These are phyloP conservation scores for Fraxinus angustifolia DNA, from an alignment of 305 asterid genomes.

Conservation along the genomic window DNA sequence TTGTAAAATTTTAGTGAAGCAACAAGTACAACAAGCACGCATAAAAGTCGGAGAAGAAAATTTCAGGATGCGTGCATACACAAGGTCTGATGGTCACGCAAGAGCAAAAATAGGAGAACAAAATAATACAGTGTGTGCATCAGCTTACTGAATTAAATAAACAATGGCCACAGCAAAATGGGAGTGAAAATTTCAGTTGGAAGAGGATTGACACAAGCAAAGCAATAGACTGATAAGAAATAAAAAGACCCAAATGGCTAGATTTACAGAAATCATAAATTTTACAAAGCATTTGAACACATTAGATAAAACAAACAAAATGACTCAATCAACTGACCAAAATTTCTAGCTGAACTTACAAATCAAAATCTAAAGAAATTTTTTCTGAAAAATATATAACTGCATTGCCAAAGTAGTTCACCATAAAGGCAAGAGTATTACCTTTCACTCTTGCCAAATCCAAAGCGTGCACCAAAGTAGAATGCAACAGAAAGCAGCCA, in stretches of 20 bases:
- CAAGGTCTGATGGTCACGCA: neutral
- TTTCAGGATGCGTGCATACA: neutral
- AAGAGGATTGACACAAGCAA: neutral
- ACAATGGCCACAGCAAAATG: neutral
- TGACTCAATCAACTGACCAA: neutral
- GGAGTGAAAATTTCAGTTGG: neutral
- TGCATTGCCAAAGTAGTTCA: constrained; percentile 1
- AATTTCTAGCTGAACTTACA: neutral
- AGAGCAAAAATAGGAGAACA: neutral
- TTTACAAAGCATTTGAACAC: neutral
- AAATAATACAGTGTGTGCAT: neutral
- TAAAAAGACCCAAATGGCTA: neutral
- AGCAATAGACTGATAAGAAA: neutral
- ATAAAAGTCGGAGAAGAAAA: neutral
- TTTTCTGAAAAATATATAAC: neutral
- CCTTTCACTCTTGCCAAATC: constrained; percentile 77
- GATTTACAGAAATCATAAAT: neutral
- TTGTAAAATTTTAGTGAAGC: neutral
- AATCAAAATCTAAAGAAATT: neutral
- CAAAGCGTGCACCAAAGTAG: constrained; percentile 76
- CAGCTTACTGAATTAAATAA: neutral
- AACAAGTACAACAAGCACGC: neutral
- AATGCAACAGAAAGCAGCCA: constrained; percentile 85
- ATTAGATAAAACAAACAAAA: neutral
- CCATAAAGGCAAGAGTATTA: constrained; percentile 16